These are phyloP conservation scores for Ophiostoma perfectum DNA, from an alignment of 2,329 filamentous ascomycete species.

Conservation along the genomic window DNA sequence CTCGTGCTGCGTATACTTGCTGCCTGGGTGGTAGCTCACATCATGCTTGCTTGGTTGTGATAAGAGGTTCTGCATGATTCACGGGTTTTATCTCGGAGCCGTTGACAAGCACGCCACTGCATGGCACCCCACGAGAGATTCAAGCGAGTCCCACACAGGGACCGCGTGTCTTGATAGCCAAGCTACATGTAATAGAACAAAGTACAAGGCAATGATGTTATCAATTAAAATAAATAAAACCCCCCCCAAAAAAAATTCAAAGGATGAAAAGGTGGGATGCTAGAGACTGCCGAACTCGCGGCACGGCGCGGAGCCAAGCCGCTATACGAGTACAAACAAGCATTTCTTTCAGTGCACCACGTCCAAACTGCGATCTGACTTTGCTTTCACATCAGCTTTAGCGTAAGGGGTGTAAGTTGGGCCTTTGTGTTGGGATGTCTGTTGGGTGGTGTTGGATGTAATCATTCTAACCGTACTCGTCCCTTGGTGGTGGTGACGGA, in stretches of 20 bases:
- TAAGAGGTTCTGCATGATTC: not conserved
- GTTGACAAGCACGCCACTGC: too few relatives aligned
- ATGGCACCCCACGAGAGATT: too few relatives aligned
- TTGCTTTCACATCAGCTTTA: not conserved
- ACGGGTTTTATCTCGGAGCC: not conserved
- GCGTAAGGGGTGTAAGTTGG: not conserved
- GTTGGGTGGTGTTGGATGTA: constrained; percentile 2
- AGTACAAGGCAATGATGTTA: too few relatives aligned
- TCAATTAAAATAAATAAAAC: too few relatives aligned
- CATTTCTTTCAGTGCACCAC: not conserved
- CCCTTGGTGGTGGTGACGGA: not conserved
- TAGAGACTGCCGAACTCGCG: not conserved
- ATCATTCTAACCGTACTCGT: constrained; percentile 1
- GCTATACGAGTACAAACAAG: constrained; percentile 6
- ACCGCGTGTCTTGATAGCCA: too few relatives aligned
- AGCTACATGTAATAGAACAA: too few relatives aligned
- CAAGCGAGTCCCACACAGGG: too few relatives aligned
- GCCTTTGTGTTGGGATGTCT: not conserved
- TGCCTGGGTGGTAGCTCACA: constrained; percentile 35
- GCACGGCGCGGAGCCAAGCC: constrained; percentile 4
- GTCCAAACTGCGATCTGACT: not conserved
- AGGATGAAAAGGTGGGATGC: not conserved
- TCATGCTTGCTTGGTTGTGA: constrained; percentile 22
- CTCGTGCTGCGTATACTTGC: constrained; percentile 33
- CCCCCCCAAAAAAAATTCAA: too few relatives aligned